Percentiles rank a stretch among this genome's conserved stretches.
These are phyloP conservation scores for Saitozyma podzolica DNA, from an alignment of 768 basidiomycete genomes.

Conservation along the genomic window DNA sequence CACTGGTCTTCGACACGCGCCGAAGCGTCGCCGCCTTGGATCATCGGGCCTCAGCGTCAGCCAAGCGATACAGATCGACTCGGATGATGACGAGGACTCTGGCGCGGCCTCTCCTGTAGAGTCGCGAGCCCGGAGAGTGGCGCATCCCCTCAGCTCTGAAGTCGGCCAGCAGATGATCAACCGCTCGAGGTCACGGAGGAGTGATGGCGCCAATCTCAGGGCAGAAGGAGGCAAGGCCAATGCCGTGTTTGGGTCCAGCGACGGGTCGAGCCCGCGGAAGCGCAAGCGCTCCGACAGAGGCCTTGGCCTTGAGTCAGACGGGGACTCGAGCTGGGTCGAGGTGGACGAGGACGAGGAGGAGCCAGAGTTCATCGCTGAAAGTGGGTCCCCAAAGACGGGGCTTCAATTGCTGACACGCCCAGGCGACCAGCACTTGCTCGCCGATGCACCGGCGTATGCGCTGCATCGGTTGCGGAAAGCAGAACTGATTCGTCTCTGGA, in stretches of 20 bases:
- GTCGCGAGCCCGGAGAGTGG: too few relatives aligned
- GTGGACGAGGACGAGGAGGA: constrained; percentile 39
- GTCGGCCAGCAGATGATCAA: constrained; percentile 27
- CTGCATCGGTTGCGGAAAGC: constrained; percentile 46
- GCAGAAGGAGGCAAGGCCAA: constrained; percentile 7
- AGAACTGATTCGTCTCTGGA: constrained; percentile 50
- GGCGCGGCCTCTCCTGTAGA: too few relatives aligned
- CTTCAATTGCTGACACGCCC: neutral
- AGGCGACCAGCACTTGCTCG: constrained; percentile 50
- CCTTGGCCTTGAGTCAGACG: constrained; percentile 5
- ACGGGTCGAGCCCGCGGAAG: constrained; percentile 24
- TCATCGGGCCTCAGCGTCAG: constrained; percentile 18
- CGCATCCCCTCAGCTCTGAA: constrained; percentile 26
- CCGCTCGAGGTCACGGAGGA: constrained; percentile 3
- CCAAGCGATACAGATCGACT: constrained; percentile 7
- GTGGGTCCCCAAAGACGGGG: constrained; percentile 19
- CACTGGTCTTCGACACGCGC: constrained; percentile 15
- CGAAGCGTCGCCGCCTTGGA: constrained; percentile 30
- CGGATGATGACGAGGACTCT: constrained; percentile 11
- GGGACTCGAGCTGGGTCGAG: constrained; percentile 37
- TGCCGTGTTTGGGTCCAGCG: constrained; percentile 2
- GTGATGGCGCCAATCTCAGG: constrained; percentile 3
- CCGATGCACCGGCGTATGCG: constrained; percentile 42
- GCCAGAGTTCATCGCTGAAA: constrained; percentile 45
- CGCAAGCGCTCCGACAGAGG: constrained; percentile 27